These are phyloP conservation scores for Pistacia atlantica DNA, from an alignment of 345 rosid species.

Conservation along the genomic window DNA sequence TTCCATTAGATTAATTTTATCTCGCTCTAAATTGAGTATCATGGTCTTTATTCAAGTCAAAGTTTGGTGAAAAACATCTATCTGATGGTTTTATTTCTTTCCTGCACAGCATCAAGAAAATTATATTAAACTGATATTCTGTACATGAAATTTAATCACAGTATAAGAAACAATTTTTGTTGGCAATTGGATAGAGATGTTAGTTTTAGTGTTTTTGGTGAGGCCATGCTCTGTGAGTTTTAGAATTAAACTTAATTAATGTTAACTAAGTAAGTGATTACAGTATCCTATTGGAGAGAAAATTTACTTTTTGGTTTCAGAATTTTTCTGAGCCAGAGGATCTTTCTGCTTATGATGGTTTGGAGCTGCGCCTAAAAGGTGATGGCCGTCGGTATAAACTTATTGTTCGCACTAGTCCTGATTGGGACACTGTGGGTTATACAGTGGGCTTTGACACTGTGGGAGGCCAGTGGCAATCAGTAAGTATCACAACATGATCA, in stretches of 20 bases:
- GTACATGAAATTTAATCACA: not conserved
- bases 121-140: not conserved
- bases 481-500: slow-evolving; percentile 31
- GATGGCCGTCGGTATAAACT: slow-evolving; percentile 89
- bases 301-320: slow-evolving; percentile 37
- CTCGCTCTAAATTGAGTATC: not conserved
- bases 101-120: not conserved
- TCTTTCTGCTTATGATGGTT: slow-evolving; percentile 90
- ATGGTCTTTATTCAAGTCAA: not conserved
- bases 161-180: not conserved
- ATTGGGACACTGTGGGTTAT: slow-evolving; percentile 96
- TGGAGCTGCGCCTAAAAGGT: slow-evolving; percentile 77
- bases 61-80: not conserved
- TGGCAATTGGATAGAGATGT: not conserved
- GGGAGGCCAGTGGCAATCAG: slow-evolving; percentile 89
- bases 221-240: not conserved
- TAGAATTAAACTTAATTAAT: not conserved
- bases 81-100: not conserved
- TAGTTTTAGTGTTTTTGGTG: not conserved
- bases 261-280: not conserved
- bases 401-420: slow-evolving; percentile 68
- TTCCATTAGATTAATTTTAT: not conserved
- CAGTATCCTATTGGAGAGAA: slow-evolving; percentile 8
- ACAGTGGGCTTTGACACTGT: slow-evolving; percentile 76
- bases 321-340: slow-evolving; percentile 77